These are phyloP conservation scores for Rhexocercosporidium sp. DNA, from an alignment of 2,329 filamentous ascomycete species.

Conservation along the genomic window DNA sequence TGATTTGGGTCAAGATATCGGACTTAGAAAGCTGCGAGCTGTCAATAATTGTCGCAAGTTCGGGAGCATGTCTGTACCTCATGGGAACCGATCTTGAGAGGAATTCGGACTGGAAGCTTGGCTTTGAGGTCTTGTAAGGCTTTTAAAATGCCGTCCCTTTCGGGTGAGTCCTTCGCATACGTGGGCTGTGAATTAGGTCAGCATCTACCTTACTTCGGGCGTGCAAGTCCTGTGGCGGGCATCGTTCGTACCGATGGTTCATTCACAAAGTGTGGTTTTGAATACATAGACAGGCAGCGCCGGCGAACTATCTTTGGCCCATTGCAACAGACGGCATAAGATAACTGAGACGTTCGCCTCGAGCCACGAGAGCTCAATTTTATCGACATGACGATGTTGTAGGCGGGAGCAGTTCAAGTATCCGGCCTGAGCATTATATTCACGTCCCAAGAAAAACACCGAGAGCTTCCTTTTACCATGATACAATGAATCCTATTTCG, in stretches of 20 bases:
- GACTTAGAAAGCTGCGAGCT: neutral
- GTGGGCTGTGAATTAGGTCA: neutral
- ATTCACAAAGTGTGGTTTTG: constrained; percentile 5
- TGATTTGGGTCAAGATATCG: neutral
- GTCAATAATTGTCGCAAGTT: neutral
- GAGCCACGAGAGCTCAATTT: too few relatives aligned
- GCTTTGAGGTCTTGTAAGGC: constrained; percentile 5
- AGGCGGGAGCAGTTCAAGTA: too few relatives aligned
- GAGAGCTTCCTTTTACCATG: too few relatives aligned
- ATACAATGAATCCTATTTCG: too few relatives aligned
- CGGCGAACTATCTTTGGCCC: too few relatives aligned
- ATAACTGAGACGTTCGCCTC: neutral
- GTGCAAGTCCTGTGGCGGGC: neutral
- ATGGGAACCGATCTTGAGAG: neutral
- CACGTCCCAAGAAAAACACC: too few relatives aligned
- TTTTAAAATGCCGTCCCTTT: neutral
- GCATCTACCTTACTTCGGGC: too few relatives aligned
- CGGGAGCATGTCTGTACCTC: neutral
- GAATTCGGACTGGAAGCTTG: neutral
- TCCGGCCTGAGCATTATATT: too few relatives aligned
- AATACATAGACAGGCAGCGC: neutral
- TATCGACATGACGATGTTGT: too few relatives aligned
- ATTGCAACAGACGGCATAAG: too few relatives aligned
- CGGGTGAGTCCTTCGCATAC: neutral
- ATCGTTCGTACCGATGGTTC: neutral